Base-by-base conservation (phyloP, 805 yeast species). In the Trichomonascus vanleenenianus region DNA sequence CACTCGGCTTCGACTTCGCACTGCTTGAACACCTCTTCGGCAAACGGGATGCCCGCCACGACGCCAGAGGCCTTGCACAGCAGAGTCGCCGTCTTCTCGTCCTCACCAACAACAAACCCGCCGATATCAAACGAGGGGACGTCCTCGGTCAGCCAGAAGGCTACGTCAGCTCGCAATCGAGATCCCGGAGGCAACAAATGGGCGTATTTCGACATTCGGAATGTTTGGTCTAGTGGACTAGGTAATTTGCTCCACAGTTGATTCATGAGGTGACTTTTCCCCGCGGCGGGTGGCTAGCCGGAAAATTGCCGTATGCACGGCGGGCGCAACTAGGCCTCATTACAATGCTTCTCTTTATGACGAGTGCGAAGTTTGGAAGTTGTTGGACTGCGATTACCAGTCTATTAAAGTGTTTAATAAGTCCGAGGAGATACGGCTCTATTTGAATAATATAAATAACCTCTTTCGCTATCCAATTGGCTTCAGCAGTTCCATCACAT, bases 81-180 rank as follows among this genome's bases (percentile, higher is more conserved):
- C 37, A 89, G 68, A 2, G 85, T 78, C 2, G 95, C 97, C 2
- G 79, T 70, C 57, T 85, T 83, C 2, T 55, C 54, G 38, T 73
- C 81, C 44, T 74, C 73, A 10, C 97, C 97, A n/a, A 91, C 97
- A 2, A 91, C 97, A 57, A 68, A 86, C 2, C 96, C 97, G 30
- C 97, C 97, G 56, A 81, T 84, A 62, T 89, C 97, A 56, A 91
- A 91, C 0, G 94, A 79, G 1, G 97, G 97, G 12, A 85, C 91
- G 57, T 89, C 97, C 58, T 89, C 97, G 3, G 76, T 70, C 11
- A 89, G 68, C 81, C 86, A 89, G 38, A 68, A 71, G 8, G 87
- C 78, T 50, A 91, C 78, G 49, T 81, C 81, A 8, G 27, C 27
- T 5, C 27, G 27, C 27, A 22, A 8, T 8, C 27, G 27, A 8